These are phyloP conservation scores for Chrysoporthe austroafricana DNA, from an alignment of 2,329 filamentous ascomycete species.

Conservation along the genomic window DNA sequence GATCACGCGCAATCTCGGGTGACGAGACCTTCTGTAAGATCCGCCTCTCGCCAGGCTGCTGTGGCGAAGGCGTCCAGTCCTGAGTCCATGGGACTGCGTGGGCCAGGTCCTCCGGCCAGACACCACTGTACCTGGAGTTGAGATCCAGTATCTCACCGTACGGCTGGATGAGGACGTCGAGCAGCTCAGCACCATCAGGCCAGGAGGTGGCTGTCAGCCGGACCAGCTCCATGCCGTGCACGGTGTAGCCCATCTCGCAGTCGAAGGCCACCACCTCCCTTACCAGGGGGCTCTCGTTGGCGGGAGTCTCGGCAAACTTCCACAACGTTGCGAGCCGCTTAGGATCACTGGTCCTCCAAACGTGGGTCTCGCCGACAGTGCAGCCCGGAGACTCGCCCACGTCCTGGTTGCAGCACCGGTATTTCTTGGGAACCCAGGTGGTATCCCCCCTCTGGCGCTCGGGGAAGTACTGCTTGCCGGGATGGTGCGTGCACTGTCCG, in stretches of 20 bases:
- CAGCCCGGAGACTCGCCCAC: slow-evolving; percentile 78
- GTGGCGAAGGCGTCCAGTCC: slow-evolving; percentile 33
- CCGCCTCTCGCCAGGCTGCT: slow-evolving; percentile 37
- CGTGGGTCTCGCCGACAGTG: slow-evolving; percentile 71
- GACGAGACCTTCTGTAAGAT: slow-evolving; percentile 75
- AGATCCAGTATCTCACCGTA: slow-evolving; percentile 84
- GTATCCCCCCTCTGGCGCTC: slow-evolving; percentile 59
- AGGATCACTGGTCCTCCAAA: slow-evolving; percentile 81
- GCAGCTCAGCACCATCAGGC: slow-evolving; percentile 73
- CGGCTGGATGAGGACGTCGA: slow-evolving; percentile 86
- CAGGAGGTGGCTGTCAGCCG: slow-evolving; percentile 87
- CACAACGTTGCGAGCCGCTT: slow-evolving; percentile 77
- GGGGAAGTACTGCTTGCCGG: slow-evolving; percentile 69
- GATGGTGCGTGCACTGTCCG: slow-evolving; percentile 81
- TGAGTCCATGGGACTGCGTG: slow-evolving; percentile 63
- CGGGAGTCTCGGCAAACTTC: slow-evolving; percentile 79
- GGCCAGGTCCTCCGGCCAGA: slow-evolving; percentile 76
- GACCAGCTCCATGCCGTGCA: slow-evolving; percentile 83
- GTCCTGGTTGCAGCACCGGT: slow-evolving; percentile 77
- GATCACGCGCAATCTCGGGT: slow-evolving; percentile 71
- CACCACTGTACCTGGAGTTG: slow-evolving; percentile 90
- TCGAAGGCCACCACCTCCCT: slow-evolving; percentile 81
- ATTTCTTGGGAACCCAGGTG: slow-evolving; percentile 63
- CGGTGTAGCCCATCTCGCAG: slow-evolving; percentile 97
- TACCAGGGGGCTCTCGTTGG: slow-evolving; percentile 55